phyloP scores from a whole-genome alignment of 2,329 filamentous ascomycete genomes.

The Cladobotryum protrusum region DNA sequence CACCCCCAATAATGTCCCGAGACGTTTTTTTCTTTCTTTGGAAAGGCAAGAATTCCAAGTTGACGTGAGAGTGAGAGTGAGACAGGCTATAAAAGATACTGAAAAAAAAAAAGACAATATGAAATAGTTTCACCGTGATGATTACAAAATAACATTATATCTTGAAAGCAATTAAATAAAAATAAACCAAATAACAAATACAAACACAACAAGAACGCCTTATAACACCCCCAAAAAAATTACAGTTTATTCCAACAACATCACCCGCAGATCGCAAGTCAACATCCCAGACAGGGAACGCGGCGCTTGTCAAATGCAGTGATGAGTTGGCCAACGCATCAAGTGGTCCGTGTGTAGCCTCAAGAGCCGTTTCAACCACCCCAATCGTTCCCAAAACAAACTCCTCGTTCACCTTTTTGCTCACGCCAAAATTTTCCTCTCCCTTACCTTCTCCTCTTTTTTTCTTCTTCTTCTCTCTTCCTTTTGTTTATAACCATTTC shows the following conservation, averaged over 20 bases:
- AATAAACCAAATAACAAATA: too few relatives aligned
- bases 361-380: slow-evolving; percentile 16
- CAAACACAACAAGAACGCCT: too few relatives aligned
- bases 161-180: too few relatives aligned
- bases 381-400: slow-evolving; percentile 10
- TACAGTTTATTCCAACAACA: slow-evolving; percentile 4
- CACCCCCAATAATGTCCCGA: background rate
- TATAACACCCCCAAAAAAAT: too few relatives aligned
- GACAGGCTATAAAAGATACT: too few relatives aligned
- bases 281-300: slow-evolving; percentile 16
- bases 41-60: background rate
- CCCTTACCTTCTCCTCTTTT: slow-evolving; percentile 4
- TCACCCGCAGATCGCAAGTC: slow-evolving; percentile 6
- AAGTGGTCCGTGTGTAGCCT: slow-evolving; percentile 37
- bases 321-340: slow-evolving; percentile 38
- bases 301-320: slow-evolving; percentile 35
- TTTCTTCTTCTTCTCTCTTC: background rate
- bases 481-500: background rate
- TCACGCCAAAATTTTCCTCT: background rate
- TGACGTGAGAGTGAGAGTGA: background rate
- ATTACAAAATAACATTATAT: too few relatives aligned
- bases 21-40: too few relatives aligned
- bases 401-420: background rate
- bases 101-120: too few relatives aligned
- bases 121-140: too few relatives aligned